Evolutionary conservation across 768 basidiomycete genomes (phyloP), one percentile per base, ranked within the genome.

Genomic region (Chiua virens): DNA sequence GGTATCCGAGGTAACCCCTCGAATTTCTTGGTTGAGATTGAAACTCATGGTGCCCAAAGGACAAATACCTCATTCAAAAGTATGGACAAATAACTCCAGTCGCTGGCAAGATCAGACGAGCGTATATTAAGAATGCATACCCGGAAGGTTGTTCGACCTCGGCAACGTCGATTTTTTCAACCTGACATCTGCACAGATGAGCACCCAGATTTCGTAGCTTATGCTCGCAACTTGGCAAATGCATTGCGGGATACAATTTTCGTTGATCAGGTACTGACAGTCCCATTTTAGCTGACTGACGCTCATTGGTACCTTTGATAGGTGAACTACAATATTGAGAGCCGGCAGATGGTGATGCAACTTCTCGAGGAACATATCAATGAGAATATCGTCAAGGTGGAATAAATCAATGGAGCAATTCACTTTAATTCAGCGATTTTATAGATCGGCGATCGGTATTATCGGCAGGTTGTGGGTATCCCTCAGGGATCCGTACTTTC

Each of bases 401-500:
- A 14, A 52, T 40, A 23, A 42, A 23, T 45, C 23, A 20, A 17
- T 4, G 41, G 14, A 30, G 20, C 3, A 18, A 56, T 42, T 53
- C 35, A n/a, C n/a, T n/a, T n/a, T 38, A 38, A 54, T 30, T 35
- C 28, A 35, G 22, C 30, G 15, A 13, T 28, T 8, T 39, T 34
- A 20, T 56, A 96, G 92, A 93, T 97, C 46, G 90, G 89, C 2
- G 60, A 71, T n/a, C 70, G 79, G 37, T 92, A 87, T 62, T 96
- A 87, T 64, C 83, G 87, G 13, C 97, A 99, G 68, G 81, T 79
- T n/a, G 81, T 91, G 25, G 97, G 97, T 3, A 99, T 99, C 21
- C 96, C 97, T 1, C 97, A 99, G 68, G 97, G 97, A 20, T 98
- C 95, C 3, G 83, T 94, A n/a, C 72, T 98, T n/a, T 97, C 94